These are phyloP conservation scores for Nakazawaea holstii DNA, from an alignment of 805 yeast genomes.

Conservation along the genomic window DNA sequence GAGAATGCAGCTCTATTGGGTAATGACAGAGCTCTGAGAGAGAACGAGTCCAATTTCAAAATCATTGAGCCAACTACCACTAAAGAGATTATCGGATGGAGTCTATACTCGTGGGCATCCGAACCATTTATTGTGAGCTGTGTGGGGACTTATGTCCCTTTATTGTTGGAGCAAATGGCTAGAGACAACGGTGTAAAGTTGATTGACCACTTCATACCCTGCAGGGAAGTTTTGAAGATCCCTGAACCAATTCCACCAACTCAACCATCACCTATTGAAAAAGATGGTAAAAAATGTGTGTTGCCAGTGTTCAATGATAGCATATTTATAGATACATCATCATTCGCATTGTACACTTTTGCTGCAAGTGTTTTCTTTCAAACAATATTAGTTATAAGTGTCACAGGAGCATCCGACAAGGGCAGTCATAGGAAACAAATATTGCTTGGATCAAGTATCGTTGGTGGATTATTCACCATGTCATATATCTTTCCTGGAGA, in stretches of 20 bases:
- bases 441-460: constrained; percentile 48
- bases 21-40: too few relatives aligned
- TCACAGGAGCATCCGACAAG: constrained; percentile 69
- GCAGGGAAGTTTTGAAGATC: constrained; percentile 30
- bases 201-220: constrained; percentile 53
- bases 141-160: constrained; percentile 72
- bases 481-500: constrained; percentile 33
- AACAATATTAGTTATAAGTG: constrained; percentile 61
- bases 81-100: constrained; percentile 59
- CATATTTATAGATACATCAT: constrained; percentile 60
- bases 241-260: constrained; percentile 30
- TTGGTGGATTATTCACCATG: constrained; percentile 55
- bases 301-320: constrained; percentile 24
- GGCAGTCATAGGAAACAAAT: constrained; percentile 55
- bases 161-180: constrained; percentile 66
- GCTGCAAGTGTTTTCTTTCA: constrained; percentile 70
- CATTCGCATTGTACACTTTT: constrained; percentile 69
- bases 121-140: constrained; percentile 81
- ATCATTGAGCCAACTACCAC: constrained; percentile 33
- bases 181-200: constrained; percentile 63
- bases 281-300: constrained; percentile 23
- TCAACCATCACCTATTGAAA: constrained; percentile 13
- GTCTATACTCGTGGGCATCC: constrained; percentile 65
- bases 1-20: not conserved
- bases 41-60: too few relatives aligned